Evolutionary conservation across 352 stramenopile species (phyloP).

Genomic region (Nothophytophthora sp.): DNA sequence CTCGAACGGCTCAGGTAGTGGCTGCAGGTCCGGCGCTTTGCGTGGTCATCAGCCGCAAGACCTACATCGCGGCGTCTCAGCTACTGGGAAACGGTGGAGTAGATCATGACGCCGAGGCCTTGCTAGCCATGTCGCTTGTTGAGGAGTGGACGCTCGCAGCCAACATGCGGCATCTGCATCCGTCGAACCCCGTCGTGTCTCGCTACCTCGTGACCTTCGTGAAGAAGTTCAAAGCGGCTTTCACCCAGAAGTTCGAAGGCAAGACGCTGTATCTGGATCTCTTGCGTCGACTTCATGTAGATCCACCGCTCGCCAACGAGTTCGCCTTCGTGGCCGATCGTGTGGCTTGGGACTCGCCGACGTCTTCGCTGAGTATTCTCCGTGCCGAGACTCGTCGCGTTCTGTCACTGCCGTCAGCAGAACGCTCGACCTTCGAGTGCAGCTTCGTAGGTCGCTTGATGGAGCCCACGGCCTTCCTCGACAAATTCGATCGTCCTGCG

Average conservation of each 20-base stretch:
- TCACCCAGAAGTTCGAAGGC: slow-evolving; percentile 76
- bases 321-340: slow-evolving; percentile 58
- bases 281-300: slow-evolving; percentile 57
- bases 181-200: slow-evolving; percentile 69
- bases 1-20: slow-evolving; percentile 51
- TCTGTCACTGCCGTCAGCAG: slow-evolving; percentile 34
- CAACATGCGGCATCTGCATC: slow-evolving; percentile 59
- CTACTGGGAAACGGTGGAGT: slow-evolving; percentile 26
- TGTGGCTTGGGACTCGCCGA: slow-evolving; percentile 54
- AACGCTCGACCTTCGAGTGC: slow-evolving; percentile 43
- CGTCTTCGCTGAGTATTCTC: slow-evolving; percentile 65
- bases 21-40: slow-evolving; percentile 43
- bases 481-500: slow-evolving; percentile 66
- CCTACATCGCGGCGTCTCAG: slow-evolving; percentile 49
- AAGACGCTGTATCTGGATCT: slow-evolving; percentile 78
- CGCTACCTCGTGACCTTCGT: slow-evolving; percentile 76
- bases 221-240: slow-evolving; percentile 74
- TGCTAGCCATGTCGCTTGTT: slow-evolving; percentile 62
- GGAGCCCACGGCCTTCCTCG: slow-evolving; percentile 55
- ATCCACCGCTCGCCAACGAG: slow-evolving; percentile 53
- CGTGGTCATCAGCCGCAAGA: slow-evolving; percentile 45
- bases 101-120: slow-evolving; percentile 52
- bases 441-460: slow-evolving; percentile 62
- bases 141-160: slow-evolving; percentile 73
- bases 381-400: slow-evolving; percentile 68